These are phyloP conservation scores for Opeltia flavorubescens DNA, from an alignment of 495 filamentous ascomycete genomes.

Conservation along the genomic window DNA sequence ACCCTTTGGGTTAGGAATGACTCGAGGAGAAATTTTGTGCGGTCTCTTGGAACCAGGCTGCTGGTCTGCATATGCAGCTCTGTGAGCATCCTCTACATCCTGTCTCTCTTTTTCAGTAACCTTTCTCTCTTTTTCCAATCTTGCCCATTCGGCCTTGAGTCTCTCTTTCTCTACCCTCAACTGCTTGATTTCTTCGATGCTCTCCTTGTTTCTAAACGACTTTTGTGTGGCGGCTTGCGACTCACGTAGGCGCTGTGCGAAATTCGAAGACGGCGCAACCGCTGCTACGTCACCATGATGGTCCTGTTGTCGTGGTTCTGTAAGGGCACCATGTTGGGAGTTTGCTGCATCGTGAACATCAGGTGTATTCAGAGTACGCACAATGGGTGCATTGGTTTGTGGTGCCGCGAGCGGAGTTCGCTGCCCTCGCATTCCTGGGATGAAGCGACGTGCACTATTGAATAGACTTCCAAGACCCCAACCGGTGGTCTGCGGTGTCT, in stretches of 20 bases:
- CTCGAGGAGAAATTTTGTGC: conserved; percentile 26
- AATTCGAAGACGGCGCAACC: neutral
- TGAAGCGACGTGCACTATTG: neutral
- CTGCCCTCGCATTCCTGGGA: neutral
- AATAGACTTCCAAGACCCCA: neutral
- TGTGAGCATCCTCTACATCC: conserved; percentile 4
- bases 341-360: no score
- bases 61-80: neutral
- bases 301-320: conserved; percentile 3
- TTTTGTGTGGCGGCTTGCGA: neutral
- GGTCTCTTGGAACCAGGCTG: conserved; percentile 25
- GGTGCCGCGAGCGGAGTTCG: neutral
- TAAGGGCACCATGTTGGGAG: conserved; percentile 2
- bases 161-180: conserved; percentile 1
- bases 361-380: no score
- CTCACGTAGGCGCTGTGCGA: neutral
- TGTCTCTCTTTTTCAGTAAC: neutral
- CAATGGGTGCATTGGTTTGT: neutral
- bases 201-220: conserved; percentile 3
- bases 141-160: neutral
- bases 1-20: conserved; percentile 30
- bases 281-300: neutral
- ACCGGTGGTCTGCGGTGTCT: neutral
- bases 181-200: neutral
- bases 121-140: conserved; percentile 3